phyloP scores from a whole-genome alignment of 148 eudicot genomes.

The Nyssa sinensis region DNA sequence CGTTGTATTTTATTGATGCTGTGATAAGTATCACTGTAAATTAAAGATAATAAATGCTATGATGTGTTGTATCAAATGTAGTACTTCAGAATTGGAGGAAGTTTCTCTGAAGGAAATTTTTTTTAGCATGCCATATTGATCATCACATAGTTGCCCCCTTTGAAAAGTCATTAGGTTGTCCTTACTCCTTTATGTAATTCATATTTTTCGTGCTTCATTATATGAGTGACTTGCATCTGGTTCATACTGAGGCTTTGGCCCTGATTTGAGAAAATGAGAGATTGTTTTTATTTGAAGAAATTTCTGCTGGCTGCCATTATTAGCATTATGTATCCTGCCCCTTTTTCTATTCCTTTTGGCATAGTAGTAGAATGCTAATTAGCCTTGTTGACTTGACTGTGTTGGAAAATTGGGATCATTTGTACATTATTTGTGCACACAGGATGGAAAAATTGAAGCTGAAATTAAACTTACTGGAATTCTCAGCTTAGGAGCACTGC shows the following conservation, averaged over 20 bases:
- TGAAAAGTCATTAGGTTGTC: not conserved
- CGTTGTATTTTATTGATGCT: not conserved
- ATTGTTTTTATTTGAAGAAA: not conserved
- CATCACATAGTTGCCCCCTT: not conserved
- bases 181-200: not conserved
- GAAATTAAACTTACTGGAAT: conserved; percentile 97
- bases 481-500: conserved; percentile 92
- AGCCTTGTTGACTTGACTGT: not conserved
- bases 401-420: conserved; percentile 4
- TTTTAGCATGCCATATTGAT: not conserved
- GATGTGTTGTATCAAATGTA: too few relatives aligned
- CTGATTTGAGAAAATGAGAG: not conserved
- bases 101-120: not conserved
- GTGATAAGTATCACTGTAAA: not conserved
- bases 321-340: not conserved
- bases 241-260: not conserved
- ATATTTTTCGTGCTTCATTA: not conserved
- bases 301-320: not conserved
- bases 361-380: not conserved
- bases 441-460: conserved; percentile 99
- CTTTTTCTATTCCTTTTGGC: not conserved
- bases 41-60: not conserved
- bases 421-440: conserved; percentile 17
- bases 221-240: conserved; percentile 1
- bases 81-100: not conserved